A percentile compares a stretch with the other conserved stretches of the same genome.
phyloP scores from a whole-genome alignment of 2,329 filamentous ascomycete genomes.

The Cladosporium halotolerans region DNA sequence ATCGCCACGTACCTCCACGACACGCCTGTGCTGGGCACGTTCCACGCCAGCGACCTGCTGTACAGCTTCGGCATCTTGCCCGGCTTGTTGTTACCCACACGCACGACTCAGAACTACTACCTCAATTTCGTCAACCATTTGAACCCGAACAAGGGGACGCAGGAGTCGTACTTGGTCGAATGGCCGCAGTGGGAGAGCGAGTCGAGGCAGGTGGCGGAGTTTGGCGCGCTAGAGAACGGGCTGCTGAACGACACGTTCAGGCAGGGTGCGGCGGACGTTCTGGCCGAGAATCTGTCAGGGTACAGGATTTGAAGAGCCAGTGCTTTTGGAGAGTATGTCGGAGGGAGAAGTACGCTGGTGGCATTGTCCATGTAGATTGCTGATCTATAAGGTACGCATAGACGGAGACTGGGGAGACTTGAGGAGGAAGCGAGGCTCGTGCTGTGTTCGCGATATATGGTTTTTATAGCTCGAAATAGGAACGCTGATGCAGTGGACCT shows the following conservation, averaged over 20 bases:
- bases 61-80: conserved; percentile 49
- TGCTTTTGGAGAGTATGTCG: not conserved
- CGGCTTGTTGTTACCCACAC: not conserved
- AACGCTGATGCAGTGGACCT: too few species aligned
- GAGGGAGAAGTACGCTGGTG: too few species aligned
- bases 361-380: too few species aligned
- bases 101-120: conserved; percentile 2
- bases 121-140: conserved; percentile 1
- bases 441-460: too few species aligned
- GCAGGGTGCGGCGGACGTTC: not conserved
- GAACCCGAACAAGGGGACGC: not conserved
- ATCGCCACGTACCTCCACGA: conserved; percentile 66
- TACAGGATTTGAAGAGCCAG: not conserved
- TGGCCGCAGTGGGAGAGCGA: not conserved
- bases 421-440: too few species aligned
- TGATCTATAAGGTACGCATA: too few species aligned
- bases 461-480: too few species aligned
- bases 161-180: not conserved
- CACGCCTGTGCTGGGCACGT: conserved; percentile 66
- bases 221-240: not conserved
- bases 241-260: not conserved
- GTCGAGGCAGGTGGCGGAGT: not conserved
- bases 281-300: not conserved
- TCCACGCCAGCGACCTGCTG: conserved; percentile 65
- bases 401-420: too few species aligned